Percentiles rank a stretch among this genome's conserved stretches.
phyloP scores from a whole-genome alignment of 176 grass and related monocot species.

The Carex myosuroides region DNA sequence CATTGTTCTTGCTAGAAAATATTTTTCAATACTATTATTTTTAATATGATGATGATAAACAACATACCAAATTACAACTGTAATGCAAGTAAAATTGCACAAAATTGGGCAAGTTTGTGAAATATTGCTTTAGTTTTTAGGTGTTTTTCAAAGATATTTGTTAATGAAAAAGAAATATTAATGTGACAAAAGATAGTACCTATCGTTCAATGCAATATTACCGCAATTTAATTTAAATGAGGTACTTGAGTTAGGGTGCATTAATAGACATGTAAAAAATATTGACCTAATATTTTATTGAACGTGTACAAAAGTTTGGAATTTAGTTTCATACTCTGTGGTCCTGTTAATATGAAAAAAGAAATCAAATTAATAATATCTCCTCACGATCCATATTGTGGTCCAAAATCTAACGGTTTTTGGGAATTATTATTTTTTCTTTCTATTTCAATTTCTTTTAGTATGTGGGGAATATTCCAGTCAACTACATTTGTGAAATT shows the following conservation, averaged over 20 bases:
- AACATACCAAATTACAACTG: neutral
- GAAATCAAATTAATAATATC: neutral
- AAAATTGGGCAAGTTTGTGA: neutral
- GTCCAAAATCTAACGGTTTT: slow-evolving; percentile 8
- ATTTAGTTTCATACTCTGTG: neutral
- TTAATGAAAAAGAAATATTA: neutral
- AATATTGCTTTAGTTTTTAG: neutral
- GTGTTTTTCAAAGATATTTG: neutral
- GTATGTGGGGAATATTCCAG: slow-evolving; percentile 4
- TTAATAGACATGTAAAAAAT: neutral
- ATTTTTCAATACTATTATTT: neutral
- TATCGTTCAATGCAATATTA: neutral
- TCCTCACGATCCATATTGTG: neutral
- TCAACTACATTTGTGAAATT: neutral
- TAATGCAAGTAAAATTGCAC: neutral
- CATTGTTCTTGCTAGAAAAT: neutral
- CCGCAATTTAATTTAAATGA: neutral
- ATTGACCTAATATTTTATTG: neutral
- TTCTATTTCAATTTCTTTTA: neutral
- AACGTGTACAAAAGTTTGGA: neutral
- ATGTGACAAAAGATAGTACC: neutral
- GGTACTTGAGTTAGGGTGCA: neutral
- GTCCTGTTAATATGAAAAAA: neutral
- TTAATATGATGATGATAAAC: neutral
- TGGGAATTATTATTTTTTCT: neutral